Conservation (phyloP, 768 basidiomycete species). For the Boletus sp. region DNA sequence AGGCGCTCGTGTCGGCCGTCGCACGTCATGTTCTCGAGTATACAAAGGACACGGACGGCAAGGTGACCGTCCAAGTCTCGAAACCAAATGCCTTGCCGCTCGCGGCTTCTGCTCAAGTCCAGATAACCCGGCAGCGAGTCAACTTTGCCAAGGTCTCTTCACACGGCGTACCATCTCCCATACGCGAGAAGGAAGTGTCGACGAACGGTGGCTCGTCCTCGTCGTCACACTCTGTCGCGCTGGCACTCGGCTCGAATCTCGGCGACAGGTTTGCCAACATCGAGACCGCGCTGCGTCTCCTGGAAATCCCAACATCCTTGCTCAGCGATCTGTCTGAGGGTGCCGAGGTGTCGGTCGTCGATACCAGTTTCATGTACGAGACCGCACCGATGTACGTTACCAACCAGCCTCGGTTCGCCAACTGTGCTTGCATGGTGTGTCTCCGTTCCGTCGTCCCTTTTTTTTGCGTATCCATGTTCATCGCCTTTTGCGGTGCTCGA, state of each 20-base stretch:
- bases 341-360: slow-evolving; percentile 44
- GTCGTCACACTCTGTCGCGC: slow-evolving; percentile 44
- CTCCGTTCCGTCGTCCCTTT: background rate
- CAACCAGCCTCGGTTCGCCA: slow-evolving; percentile 86
- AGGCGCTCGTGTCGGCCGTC: slow-evolving; percentile 62
- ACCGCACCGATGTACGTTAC: slow-evolving; percentile 94
- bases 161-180: background rate
- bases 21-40: slow-evolving; percentile 44
- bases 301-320: slow-evolving; percentile 51
- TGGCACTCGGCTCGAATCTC: slow-evolving; percentile 89
- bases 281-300: slow-evolving; percentile 66
- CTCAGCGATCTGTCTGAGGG: slow-evolving; percentile 21
- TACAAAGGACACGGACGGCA: slow-evolving; percentile 19
- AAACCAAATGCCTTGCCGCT: slow-evolving; percentile 73
- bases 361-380: slow-evolving; percentile 92
- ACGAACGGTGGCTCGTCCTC: background rate
- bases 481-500: background rate
- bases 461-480: background rate
- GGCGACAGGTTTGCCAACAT: slow-evolving; percentile 86
- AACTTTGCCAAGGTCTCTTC: slow-evolving; percentile 34
- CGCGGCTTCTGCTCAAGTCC: slow-evolving; percentile 63
- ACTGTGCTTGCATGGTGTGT: slow-evolving; percentile 87
- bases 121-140: slow-evolving; percentile 46
- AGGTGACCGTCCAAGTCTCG: slow-evolving; percentile 54
- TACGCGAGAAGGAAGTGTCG: background rate